Evolutionary conservation across 106 monocot genomes (phyloP).

Genomic region (Phalaenopsis aphrodite): DNA sequence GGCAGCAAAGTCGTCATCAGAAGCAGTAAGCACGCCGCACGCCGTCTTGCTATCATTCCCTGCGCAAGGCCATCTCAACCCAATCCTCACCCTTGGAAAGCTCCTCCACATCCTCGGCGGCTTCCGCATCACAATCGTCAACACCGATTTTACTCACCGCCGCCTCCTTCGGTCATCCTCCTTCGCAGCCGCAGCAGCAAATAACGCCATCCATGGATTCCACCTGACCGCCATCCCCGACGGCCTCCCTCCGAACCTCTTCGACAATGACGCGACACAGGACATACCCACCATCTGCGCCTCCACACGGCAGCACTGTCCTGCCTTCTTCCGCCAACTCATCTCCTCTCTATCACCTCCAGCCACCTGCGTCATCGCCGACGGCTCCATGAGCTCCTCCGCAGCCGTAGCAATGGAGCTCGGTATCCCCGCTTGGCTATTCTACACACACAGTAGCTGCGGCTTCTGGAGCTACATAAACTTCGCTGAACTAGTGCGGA

Average conservation of each 20-base stretch:
- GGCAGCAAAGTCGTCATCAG: not conserved
- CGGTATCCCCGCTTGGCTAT: conserved; percentile 3
- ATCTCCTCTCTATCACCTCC: not conserved
- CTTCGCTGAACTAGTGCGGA: not conserved
- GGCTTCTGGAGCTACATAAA: conserved; percentile 15
- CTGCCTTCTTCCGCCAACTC: conserved; percentile 9
- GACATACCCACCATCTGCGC: conserved; percentile 4
- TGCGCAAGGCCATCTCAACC: conserved; percentile 14
- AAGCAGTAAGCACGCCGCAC: not conserved
- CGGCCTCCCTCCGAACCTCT: conserved; percentile 12
- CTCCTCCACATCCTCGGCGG: conserved; percentile 24
- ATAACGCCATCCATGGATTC: conserved; percentile 8
- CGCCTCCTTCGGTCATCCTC: conserved; percentile 9
- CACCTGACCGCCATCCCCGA: conserved; percentile 17
- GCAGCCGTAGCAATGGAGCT: conserved; percentile 9
- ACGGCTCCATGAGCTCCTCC: conserved; percentile 21
- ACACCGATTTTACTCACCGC: conserved; percentile 16
- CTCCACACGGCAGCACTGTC: not conserved
- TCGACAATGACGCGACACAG: conserved; percentile 11
- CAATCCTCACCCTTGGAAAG: conserved; percentile 14
- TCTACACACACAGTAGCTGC: conserved; percentile 21
- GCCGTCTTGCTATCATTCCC: conserved; percentile 18
- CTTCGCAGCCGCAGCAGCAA: not conserved
- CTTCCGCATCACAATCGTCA: conserved; percentile 25
- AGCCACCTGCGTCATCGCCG: conserved; percentile 17